Conservation (phyloP, 2,329 filamentous ascomycete species). For the Fulvia fulva region DNA sequence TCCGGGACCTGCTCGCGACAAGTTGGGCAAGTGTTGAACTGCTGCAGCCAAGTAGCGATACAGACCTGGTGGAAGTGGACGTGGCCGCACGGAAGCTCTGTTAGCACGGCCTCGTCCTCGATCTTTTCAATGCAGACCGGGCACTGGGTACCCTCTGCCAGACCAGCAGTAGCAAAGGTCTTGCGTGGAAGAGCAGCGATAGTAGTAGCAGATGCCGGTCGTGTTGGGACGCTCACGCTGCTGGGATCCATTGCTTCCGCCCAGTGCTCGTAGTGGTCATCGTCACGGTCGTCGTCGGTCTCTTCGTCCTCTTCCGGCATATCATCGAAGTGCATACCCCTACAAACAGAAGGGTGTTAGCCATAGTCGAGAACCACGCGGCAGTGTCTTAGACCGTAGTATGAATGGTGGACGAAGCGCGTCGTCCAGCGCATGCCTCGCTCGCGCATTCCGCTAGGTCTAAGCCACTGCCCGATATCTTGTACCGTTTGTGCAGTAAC, state of each 20-base stretch:
- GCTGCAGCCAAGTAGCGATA: slow-evolving; percentile 21
- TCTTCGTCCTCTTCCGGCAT: slow-evolving; percentile 21
- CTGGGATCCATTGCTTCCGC: slow-evolving; percentile 25
- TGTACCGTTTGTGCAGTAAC: too few species aligned
- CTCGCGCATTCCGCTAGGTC: too few species aligned
- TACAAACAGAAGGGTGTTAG: too few species aligned
- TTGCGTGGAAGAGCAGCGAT: slow-evolving; percentile 20
- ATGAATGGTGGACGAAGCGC: too few species aligned
- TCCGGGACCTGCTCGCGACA: slow-evolving; percentile 19
- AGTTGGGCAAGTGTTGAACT: slow-evolving; percentile 21
- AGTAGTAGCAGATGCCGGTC: slow-evolving; percentile 18
- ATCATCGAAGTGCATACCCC: slow-evolving; percentile 23
- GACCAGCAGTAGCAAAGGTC: slow-evolving; percentile 9
- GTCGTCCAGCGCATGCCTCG: too few species aligned
- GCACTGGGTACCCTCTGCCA: slow-evolving; percentile 11
- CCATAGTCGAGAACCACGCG: too few species aligned
- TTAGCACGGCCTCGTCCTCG: slow-evolving; percentile 13
- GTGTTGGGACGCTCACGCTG: slow-evolving; percentile 9
- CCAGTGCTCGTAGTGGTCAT: slow-evolving; percentile 19
- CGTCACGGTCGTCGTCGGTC: slow-evolving; percentile 5
- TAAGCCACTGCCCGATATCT: too few species aligned
- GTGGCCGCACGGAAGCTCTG: slow-evolving; percentile 24
- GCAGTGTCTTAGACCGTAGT: too few species aligned
- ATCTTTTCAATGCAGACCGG: slow-evolving; percentile 17
- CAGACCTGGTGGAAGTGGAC: slow-evolving; percentile 20